A percentile compares a stretch with the other conserved stretches of the same genome.
These are phyloP conservation scores for Coemansia sp. DNA, from an alignment of 192 early-diverging fungal genomes.

Conservation along the genomic window DNA sequence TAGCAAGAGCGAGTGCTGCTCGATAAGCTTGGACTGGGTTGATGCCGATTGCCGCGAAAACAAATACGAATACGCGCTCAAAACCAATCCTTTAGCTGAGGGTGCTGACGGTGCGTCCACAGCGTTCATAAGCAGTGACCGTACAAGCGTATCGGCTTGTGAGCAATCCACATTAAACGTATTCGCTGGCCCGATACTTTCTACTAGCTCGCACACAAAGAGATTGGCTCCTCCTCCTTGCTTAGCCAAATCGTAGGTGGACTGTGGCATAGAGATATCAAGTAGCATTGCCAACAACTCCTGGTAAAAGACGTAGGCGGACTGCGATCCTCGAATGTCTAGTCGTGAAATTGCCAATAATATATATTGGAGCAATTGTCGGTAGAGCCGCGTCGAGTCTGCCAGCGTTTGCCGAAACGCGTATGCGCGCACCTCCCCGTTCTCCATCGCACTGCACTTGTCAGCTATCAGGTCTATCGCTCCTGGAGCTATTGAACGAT, in stretches of 20 bases:
- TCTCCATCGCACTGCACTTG: slow-evolving; percentile 34
- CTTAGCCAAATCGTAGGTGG: not conserved
- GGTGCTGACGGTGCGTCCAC: slow-evolving; percentile 27
- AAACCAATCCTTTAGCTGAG: slow-evolving; percentile 38
- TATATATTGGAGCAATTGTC: slow-evolving; percentile 43
- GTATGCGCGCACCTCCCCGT: slow-evolving; percentile 42
- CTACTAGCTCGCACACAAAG: slow-evolving; percentile 32
- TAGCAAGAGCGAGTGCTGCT: slow-evolving; percentile 46
- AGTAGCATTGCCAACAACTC: slow-evolving; percentile 35
- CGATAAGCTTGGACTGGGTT: slow-evolving; percentile 21
- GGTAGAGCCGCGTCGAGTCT: slow-evolving; percentile 30
- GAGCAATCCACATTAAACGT: slow-evolving; percentile 43
- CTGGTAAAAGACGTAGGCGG: slow-evolving; percentile 29
- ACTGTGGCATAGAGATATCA: slow-evolving; percentile 37
- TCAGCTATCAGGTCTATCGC: slow-evolving; percentile 40
- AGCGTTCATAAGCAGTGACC: slow-evolving; percentile 32
- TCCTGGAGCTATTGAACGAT: slow-evolving; percentile 36
- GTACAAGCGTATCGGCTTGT: slow-evolving; percentile 32
- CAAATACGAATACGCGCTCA: slow-evolving; percentile 53
- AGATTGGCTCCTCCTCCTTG: not conserved
- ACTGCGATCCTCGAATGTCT: slow-evolving; percentile 34
- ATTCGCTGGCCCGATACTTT: slow-evolving; percentile 33
- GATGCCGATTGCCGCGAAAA: slow-evolving; percentile 37
- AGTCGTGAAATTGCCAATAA: slow-evolving; percentile 39
- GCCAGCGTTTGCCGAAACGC: slow-evolving; percentile 47